Evolutionary conservation across 1,139 yeast genomes (phyloP), one percentile per base, ranked within the genome.

Genomic region (Pichia sp.): DNA sequence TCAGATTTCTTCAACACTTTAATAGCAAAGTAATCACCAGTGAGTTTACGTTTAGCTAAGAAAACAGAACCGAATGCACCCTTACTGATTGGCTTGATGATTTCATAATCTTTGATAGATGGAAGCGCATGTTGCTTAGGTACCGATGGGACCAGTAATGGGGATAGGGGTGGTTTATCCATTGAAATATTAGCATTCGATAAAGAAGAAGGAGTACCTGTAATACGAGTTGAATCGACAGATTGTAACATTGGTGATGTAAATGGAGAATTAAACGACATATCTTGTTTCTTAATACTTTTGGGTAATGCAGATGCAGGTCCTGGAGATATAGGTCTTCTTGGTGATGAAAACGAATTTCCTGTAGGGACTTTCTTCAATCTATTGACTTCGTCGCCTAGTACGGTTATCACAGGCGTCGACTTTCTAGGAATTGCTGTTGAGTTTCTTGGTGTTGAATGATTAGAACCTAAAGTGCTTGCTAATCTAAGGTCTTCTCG

Each of bases 1-100:
- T 85, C 94, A 34, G 85, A 77, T 63, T 85, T 85, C 52, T 85
- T 68, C 49, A 85, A 68, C 1, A 93, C 85, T 65, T 85, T 85
- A 94, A 85, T 85, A 11, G 94, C 94, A 67, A 85, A 85, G 17
- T 85, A 85, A 63, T 85, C 85, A 44, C 94, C 94, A 1, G 91
- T 84, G 62, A 85, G 93, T 52, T 70, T 76, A 70, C 85, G 85
- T 65, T 85, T 94, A n/a, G 85, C 94, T 51, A 85, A 69, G 59
- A 94, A 70, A 40, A 85, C 94, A 61, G 85, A 94, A 24, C 27
- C 27, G 10, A 24, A 24, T 24, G 27, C 27, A 24, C 27, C 27
- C 10, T 24, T 24, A 24, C 94, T 94, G 58, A 85, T 85, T 19
- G 85, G 93, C 64, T 85, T 85, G 28, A 85, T 91, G 0, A 93